These are phyloP conservation scores for Neurospora sp. DNA, from an alignment of 495 filamentous ascomycete species.

Conservation along the genomic window DNA sequence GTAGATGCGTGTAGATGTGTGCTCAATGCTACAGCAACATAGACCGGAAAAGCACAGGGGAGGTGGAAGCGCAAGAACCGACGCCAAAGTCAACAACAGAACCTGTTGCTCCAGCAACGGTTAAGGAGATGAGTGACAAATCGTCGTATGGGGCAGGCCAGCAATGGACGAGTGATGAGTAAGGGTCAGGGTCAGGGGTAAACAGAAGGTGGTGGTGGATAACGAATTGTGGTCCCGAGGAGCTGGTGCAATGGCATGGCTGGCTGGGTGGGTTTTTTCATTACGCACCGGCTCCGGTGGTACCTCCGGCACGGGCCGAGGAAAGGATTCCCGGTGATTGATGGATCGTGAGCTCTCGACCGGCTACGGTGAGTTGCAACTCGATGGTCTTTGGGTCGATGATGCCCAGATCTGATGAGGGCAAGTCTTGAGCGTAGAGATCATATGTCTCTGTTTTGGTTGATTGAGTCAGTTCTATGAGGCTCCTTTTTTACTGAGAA, in stretches of 20 bases:
- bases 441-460: slow-evolving; percentile 63
- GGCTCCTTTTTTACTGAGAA: not conserved
- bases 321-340: slow-evolving; percentile 78
- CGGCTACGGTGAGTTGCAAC: slow-evolving; percentile 59
- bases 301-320: slow-evolving; percentile 69
- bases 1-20: not conserved
- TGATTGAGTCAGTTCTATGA: not conserved
- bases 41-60: not conserved
- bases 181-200: not conserved
- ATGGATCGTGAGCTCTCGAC: slow-evolving; percentile 62
- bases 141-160: not conserved
- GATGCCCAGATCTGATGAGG: slow-evolving; percentile 75
- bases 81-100: not conserved
- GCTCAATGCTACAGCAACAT: not conserved
- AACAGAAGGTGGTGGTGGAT: not conserved
- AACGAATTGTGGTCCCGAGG: not conserved
- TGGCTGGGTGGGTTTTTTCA: not conserved
- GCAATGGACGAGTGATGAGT: not conserved
- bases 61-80: not conserved
- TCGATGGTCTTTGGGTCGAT: slow-evolving; percentile 55
- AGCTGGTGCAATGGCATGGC: not conserved
- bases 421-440: slow-evolving; percentile 66
- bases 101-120: not conserved
- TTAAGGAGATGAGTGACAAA: not conserved
- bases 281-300: slow-evolving; percentile 73